phyloP scores from a whole-genome alignment of 2,329 filamentous ascomycete species.

The Waltergamsia citrina region DNA sequence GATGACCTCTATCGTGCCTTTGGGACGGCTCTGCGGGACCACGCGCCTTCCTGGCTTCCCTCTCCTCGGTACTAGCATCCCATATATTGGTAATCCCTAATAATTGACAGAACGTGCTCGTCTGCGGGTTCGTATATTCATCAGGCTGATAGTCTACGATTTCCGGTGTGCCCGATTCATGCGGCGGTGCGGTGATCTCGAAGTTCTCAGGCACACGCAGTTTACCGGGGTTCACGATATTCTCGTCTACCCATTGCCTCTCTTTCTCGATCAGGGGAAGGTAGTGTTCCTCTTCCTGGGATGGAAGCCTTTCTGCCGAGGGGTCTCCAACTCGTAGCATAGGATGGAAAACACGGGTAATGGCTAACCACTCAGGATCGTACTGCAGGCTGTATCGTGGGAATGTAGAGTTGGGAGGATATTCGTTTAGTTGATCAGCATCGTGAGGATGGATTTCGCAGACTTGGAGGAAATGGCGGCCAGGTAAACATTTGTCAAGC shows the following conservation, averaged over 20 bases:
- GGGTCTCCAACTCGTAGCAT: slow-evolving; percentile 56
- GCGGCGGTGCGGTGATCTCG: slow-evolving; percentile 61
- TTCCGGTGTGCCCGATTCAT: slow-evolving; percentile 48
- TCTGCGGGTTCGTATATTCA: slow-evolving; percentile 86
- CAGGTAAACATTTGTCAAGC: slow-evolving; percentile 80
- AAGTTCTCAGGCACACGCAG: slow-evolving; percentile 74
- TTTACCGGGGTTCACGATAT: slow-evolving; percentile 54
- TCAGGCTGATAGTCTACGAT: slow-evolving; percentile 53
- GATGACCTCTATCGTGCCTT: slow-evolving; percentile 16
- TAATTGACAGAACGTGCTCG: slow-evolving; percentile 68
- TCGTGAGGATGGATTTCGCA: slow-evolving; percentile 48
- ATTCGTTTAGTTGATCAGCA: slow-evolving; percentile 11
- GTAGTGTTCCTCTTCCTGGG: slow-evolving; percentile 64
- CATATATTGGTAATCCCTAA: slow-evolving; percentile 70
- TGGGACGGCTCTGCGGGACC: slow-evolving; percentile 41
- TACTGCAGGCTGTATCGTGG: slow-evolving; percentile 59
- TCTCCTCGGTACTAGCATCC: slow-evolving; percentile 63
- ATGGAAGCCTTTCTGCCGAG: slow-evolving; percentile 37
- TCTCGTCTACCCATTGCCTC: slow-evolving; percentile 69
- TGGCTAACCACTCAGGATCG: slow-evolving; percentile 92
- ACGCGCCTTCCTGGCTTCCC: slow-evolving; percentile 42
- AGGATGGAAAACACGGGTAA: slow-evolving; percentile 70
- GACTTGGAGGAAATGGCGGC: slow-evolving; percentile 75
- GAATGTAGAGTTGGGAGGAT: slow-evolving; percentile 9
- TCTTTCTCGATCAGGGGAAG: slow-evolving; percentile 57